Evolutionary conservation across 148 eudicot genomes (phyloP).

Genomic region (Rhododendron griersonianum): DNA sequence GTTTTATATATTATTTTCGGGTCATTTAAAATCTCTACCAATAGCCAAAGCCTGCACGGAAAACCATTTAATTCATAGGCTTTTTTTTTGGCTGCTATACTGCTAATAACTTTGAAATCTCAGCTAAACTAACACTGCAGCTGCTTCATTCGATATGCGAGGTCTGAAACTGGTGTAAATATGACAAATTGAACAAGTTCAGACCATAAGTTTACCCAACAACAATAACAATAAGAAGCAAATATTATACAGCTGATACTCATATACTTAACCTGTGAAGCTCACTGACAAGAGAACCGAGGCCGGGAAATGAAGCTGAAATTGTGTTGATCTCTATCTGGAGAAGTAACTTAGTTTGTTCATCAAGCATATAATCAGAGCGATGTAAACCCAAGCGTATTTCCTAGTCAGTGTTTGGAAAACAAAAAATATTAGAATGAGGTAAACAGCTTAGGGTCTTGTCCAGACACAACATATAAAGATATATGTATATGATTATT

Average conservation of each 20-base stretch:
- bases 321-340: slow-evolving; percentile 96
- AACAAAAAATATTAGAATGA: not conserved
- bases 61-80: not conserved
- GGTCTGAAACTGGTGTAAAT: not conserved
- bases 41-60: too few relatives aligned
- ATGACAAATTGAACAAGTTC: not conserved
- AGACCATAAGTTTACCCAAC: not conserved
- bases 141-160: not conserved
- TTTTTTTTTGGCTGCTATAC: not conserved
- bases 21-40: not conserved
- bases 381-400: slow-evolving; percentile 96
- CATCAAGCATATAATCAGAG: slow-evolving; percentile 99
- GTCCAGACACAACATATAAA: not conserved
- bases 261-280: slow-evolving; percentile 70
- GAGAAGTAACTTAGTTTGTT: slow-evolving; percentile 78
- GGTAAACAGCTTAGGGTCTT: not conserved
- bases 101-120: not conserved
- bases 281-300: slow-evolving; percentile 70
- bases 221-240: not conserved
- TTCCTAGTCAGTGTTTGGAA: slow-evolving; percentile 38
- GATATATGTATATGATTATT: not conserved
- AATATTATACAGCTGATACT: not conserved
- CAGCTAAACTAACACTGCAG: not conserved
- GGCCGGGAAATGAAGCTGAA: slow-evolving; percentile 82
- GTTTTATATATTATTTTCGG: not conserved